These are phyloP conservation scores for Coelastrella sp. DNA, from an alignment of 139 green algal species.

Conservation along the genomic window DNA sequence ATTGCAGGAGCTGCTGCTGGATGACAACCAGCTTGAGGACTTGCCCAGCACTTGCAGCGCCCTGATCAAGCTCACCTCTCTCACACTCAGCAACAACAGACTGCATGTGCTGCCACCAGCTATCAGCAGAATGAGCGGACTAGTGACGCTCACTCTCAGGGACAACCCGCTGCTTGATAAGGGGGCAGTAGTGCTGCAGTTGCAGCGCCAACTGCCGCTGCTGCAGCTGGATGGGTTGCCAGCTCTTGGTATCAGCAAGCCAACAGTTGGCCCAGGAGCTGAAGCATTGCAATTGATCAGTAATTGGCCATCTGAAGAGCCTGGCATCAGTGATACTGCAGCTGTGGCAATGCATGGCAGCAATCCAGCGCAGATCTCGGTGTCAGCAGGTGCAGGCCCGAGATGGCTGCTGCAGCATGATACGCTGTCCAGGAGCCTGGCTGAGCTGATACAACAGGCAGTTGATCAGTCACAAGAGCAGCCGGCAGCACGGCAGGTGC, in stretches of 20 bases:
- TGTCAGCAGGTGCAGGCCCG: not conserved
- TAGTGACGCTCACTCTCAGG: conserved; percentile 13
- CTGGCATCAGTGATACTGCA: not conserved
- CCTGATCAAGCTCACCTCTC: conserved; percentile 13
- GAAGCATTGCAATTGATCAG: not conserved
- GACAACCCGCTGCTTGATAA: conserved; percentile 46
- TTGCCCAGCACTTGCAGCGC: conserved; percentile 30
- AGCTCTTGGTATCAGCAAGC: not conserved
- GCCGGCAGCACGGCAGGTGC: not conserved
- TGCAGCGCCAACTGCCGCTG: conserved; percentile 39
- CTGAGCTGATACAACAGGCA: conserved; percentile 17
- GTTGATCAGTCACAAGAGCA: not conserved
- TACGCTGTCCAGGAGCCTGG: not conserved
- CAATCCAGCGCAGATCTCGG: not conserved
- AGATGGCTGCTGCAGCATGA: not conserved
- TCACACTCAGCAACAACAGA: conserved; percentile 43
- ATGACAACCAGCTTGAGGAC: conserved; percentile 48
- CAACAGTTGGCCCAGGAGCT: not conserved
- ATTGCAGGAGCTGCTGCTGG: conserved; percentile 38
- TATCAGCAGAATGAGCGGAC: conserved; percentile 28
- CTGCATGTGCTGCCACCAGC: conserved; percentile 42
- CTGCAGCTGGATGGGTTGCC: conserved; percentile 1
- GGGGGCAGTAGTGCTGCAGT: conserved; percentile 32
- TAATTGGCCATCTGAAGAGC: not conserved
- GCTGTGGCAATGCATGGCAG: not conserved